Percentiles rank a stretch among this genome's conserved stretches.
phyloP scores from a whole-genome alignment of 257 asterid species.

The Paraleonurus japonicus region DNA sequence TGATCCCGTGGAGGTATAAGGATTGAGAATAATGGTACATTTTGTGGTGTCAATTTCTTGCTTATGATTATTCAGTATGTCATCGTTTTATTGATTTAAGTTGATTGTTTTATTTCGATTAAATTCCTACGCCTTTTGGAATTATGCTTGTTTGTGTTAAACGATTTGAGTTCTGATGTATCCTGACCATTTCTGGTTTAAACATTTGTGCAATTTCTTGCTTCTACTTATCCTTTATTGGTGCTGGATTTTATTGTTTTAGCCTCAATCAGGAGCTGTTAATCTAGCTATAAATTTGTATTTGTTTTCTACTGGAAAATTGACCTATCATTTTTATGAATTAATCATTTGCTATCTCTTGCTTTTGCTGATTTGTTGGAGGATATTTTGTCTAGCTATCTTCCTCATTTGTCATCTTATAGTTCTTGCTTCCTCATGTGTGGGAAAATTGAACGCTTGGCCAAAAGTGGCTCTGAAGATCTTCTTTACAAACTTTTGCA shows the following conservation, averaged over 20 bases:
- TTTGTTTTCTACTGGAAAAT: background rate
- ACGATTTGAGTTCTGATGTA: background rate
- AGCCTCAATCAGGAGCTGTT: background rate
- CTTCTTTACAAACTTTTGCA: background rate
- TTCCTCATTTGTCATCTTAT: background rate
- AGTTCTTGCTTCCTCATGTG: background rate
- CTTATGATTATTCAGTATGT: background rate
- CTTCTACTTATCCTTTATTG: background rate
- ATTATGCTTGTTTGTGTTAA: background rate
- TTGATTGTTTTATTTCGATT: background rate
- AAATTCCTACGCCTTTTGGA: background rate
- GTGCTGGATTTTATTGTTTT: background rate
- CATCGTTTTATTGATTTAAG: background rate
- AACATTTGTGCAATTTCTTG: background rate
- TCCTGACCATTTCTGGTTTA: background rate
- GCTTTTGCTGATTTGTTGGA: background rate
- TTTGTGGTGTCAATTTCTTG: background rate
- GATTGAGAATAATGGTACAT: background rate
- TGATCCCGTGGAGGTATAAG: slow-evolving; percentile 56
- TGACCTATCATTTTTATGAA: background rate
- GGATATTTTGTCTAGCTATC: background rate
- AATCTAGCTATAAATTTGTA: background rate
- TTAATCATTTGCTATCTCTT: background rate
- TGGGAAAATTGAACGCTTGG: background rate
- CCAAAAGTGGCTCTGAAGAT: background rate